Evolutionary conservation across 441 rosid species (phyloP).

Genomic region (Euphorbia schlechtendalii): DNA sequence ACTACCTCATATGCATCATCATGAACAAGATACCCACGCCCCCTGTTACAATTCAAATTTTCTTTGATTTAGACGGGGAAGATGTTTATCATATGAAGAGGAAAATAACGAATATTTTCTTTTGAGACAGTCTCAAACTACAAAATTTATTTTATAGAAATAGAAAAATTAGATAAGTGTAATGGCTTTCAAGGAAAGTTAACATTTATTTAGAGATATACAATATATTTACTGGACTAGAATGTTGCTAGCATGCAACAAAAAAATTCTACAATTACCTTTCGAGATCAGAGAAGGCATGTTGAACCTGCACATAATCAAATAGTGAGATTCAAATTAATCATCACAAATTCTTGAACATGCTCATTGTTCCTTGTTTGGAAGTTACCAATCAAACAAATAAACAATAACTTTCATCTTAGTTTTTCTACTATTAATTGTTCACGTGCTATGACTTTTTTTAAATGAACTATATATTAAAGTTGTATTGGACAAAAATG

Average conservation of each 20-base stretch:
- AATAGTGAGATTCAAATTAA: neutral
- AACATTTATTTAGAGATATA: neutral
- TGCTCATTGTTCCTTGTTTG: neutral
- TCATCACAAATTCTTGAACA: conserved; percentile 1
- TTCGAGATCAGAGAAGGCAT: conserved; percentile 52
- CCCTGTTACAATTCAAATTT: conserved; percentile 29
- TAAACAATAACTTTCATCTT: neutral
- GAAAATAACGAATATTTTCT: neutral
- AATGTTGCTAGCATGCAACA: neutral
- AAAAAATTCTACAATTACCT: conserved; percentile 30
- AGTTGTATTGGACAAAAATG: neutral
- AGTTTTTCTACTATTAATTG: neutral
- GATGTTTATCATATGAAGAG: neutral
- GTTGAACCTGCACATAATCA: conserved; percentile 42
- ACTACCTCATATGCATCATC: conserved; percentile 51
- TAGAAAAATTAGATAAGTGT: neutral
- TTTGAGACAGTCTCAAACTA: neutral
- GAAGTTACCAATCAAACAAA: neutral
- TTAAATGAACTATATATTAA: neutral
- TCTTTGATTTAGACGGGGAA: neutral
- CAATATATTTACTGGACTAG: neutral
- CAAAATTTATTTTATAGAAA: neutral
- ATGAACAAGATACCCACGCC: conserved; percentile 45
- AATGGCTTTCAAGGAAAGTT: neutral
- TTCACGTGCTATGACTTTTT: neutral